Evolutionary conservation across 176 grass and related monocot genomes (phyloP).

Genomic region (Musa troglodytarum): DNA sequence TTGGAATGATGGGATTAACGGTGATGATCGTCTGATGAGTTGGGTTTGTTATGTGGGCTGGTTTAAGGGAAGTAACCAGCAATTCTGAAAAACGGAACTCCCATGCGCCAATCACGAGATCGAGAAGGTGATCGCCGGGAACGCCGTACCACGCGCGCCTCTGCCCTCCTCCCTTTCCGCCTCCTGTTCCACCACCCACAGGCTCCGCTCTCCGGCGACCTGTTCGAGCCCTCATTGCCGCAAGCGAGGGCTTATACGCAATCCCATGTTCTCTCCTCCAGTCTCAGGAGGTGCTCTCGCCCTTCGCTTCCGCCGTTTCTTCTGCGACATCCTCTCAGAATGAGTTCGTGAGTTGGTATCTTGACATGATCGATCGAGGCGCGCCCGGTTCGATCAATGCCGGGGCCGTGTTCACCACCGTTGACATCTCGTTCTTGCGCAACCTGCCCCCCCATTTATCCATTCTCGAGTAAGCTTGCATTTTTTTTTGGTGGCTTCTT

Average conservation of each 20-base stretch:
- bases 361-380: constrained; percentile 45
- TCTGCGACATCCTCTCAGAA: background rate
- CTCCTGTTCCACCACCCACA: constrained; percentile 25
- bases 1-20: background rate
- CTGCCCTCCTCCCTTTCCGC: background rate
- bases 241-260: constrained; percentile 4
- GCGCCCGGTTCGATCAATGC: constrained; percentile 68
- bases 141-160: background rate
- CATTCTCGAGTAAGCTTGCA: background rate
- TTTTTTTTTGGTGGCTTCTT: background rate
- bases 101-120: background rate
- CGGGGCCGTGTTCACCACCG: constrained; percentile 60
- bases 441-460: background rate
- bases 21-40: background rate
- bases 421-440: constrained; percentile 48
- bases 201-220: constrained; percentile 16
- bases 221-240: constrained; percentile 4
- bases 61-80: background rate
- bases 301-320: background rate
- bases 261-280: constrained; percentile 44
- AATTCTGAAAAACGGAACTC: background rate
- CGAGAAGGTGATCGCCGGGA: background rate
- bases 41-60: background rate
- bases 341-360: constrained; percentile 55
- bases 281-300: background rate